phyloP scores from a whole-genome alignment of 2,329 filamentous ascomycete genomes.

The Dryadomyces quercivorus region DNA sequence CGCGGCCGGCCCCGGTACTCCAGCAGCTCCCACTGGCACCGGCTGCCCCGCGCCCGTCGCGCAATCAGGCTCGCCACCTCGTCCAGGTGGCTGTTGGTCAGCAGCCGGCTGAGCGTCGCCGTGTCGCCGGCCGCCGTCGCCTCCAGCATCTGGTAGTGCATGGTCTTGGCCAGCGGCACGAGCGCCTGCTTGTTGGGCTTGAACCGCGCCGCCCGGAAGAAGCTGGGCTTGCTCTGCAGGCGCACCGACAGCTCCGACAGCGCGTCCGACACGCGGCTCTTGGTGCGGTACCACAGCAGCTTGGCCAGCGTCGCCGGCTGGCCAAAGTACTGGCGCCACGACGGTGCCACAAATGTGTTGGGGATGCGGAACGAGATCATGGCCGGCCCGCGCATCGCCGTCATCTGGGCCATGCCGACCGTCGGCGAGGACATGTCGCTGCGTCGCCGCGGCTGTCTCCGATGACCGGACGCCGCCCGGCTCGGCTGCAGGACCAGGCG shows the following conservation, averaged over 20 bases:
- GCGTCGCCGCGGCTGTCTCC: not conserved
- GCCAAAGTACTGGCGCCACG: constrained; percentile 22
- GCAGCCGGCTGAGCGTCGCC: constrained; percentile 36
- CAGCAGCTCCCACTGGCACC: constrained; percentile 41
- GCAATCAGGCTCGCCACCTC: constrained; percentile 42
- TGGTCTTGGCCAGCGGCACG: constrained; percentile 39
- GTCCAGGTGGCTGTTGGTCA: constrained; percentile 35
- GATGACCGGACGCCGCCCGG: not conserved
- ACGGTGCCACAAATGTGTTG: constrained; percentile 33
- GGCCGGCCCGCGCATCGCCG: not conserved
- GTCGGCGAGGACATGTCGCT: constrained; percentile 9
- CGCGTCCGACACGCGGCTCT: constrained; percentile 23
- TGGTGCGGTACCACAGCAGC: constrained; percentile 26
- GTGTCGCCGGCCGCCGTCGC: constrained; percentile 48
- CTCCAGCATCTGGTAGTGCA: constrained; percentile 50
- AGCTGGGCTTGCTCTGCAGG: constrained; percentile 31
- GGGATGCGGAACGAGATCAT: constrained; percentile 11
- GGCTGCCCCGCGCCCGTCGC: constrained; percentile 31
- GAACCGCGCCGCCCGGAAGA: constrained; percentile 29
- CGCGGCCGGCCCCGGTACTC: constrained; percentile 35
- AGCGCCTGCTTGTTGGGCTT: constrained; percentile 29
- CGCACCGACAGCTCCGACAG: constrained; percentile 27
- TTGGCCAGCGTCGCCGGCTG: constrained; percentile 17
- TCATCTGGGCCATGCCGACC: constrained; percentile 3
- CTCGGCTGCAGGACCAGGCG: not conserved